Percentiles rank a stretch among this genome's conserved stretches.
Conservation (phyloP, 306 rosid genomes). For the Pyrus pyrifolia region DNA sequence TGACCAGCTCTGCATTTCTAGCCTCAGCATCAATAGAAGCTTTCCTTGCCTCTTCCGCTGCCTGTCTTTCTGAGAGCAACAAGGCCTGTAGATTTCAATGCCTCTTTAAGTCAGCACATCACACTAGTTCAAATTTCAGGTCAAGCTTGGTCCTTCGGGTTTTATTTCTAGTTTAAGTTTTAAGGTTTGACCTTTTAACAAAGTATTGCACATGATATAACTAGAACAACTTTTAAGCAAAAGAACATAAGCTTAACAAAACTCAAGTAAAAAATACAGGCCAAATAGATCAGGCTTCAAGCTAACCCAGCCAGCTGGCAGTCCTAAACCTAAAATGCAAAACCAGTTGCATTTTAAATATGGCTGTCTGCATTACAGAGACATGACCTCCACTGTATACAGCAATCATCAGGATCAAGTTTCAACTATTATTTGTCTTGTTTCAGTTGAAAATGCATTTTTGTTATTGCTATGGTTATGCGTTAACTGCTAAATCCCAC, state of each 20-base stretch:
- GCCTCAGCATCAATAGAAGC: slow-evolving; percentile 54
- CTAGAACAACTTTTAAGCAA: background rate
- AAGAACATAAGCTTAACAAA: background rate
- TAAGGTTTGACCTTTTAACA: background rate
- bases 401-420: background rate
- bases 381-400: background rate
- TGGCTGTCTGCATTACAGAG: background rate
- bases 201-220: background rate
- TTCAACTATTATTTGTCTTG: background rate
- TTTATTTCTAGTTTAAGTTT: background rate
- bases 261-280: background rate
- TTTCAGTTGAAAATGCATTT: background rate
- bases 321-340: background rate
- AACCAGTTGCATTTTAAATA: background rate
- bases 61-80: slow-evolving; percentile 56
- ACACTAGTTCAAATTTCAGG: slow-evolving; percentile 11
- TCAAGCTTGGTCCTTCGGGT: background rate
- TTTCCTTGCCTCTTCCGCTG: slow-evolving; percentile 66
- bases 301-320: background rate
- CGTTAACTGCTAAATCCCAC: background rate
- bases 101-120: slow-evolving; percentile 19
- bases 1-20: slow-evolving; percentile 61
- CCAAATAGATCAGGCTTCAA: background rate
- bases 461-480: background rate
- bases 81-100: slow-evolving; percentile 43